Base-by-base conservation (phyloP, 23 red algal species). In the Gracilaria gracilis region DNA sequence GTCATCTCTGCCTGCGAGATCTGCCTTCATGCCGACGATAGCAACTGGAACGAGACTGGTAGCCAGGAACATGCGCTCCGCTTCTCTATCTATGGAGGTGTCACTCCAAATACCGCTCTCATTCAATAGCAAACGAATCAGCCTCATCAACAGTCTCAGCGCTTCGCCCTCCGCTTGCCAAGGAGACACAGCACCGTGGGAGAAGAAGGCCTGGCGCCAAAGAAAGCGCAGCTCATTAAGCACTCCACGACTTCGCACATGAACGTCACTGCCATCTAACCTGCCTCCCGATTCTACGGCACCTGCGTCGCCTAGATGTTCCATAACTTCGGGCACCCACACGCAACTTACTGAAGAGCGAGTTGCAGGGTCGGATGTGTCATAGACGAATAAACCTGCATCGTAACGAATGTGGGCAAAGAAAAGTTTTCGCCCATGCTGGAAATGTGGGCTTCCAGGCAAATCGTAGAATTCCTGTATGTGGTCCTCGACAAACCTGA, bases 381-480 rank as follows among this genome's bases (percentile, higher is more conserved):
- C 79, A 58, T 92, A 83, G 61, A 92, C 88, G 44, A 92, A 83
- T 47, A 92, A 39, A 28, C 83, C 64, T 25, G 66, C 88, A 44
- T 92, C 77, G 75, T 83, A 92, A 53, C 88, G 88, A 14, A 33
- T 34, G 42, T 80, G 86, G 33, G 86, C 75, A 50, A 83, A 92
- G 47, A 92, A 92, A 7, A 92, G 33, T 57, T 77, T 71, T 61
- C 88, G 88, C 51, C 77, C 88, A 61, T 82, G 77, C 23, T 62
- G 58, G 77, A 78, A 92, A 32, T 62, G 77, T 40, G 79, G 77
- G 67, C 47, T 69, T 32, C 88, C 88, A 1, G 77, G 38, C 9
- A 92, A 61, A 50, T 92, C 88, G 79, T 83, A 92, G 66, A 92
- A 92, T 61, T 92, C 88, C 57, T 92, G 72, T 20, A 89, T 25